Conservation (phyloP, 2,329 filamentous ascomycete species). For the Curvularia sp. region DNA sequence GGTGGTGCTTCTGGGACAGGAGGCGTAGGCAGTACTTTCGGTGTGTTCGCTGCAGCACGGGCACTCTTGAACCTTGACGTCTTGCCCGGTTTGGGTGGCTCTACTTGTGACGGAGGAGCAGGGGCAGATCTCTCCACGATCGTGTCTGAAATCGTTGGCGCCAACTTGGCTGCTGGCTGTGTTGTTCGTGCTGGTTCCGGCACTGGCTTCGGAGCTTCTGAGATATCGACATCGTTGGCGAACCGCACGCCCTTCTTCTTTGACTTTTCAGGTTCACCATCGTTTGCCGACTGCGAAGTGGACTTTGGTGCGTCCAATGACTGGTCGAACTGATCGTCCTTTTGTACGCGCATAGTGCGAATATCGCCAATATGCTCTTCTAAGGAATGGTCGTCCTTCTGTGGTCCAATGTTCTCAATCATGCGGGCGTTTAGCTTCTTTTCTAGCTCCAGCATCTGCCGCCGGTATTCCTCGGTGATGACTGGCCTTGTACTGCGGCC, state of each 20-base stretch:
- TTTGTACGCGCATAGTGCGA: conserved; percentile 59
- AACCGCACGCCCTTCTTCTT: conserved; percentile 79
- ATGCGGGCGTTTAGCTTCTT: conserved; percentile 70
- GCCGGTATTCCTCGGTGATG: conserved; percentile 76
- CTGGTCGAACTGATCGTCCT: conserved; percentile 49
- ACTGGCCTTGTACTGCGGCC: conserved; percentile 73
- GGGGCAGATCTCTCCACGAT: conserved; percentile 44
- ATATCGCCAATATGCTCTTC: conserved; percentile 63
- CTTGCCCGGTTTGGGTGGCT: conserved; percentile 40
- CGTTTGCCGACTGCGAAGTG: conserved; percentile 8
- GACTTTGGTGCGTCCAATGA: conserved; percentile 20
- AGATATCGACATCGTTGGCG: conserved; percentile 75
- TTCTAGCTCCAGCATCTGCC: conserved; percentile 86
- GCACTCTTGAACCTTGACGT: conserved; percentile 53
- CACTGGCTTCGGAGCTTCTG: conserved; percentile 51
- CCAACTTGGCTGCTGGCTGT: conserved; percentile 12
- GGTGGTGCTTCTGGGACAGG: conserved; percentile 35
- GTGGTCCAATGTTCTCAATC: conserved; percentile 65
- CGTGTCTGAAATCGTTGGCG: conserved; percentile 42
- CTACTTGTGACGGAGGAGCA: conserved; percentile 18
- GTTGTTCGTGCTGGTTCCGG: conserved; percentile 23
- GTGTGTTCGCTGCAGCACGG: conserved; percentile 30
- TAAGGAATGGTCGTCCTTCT: conserved; percentile 45
- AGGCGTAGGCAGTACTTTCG: conserved; percentile 31
- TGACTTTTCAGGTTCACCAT: conserved; percentile 9